These are phyloP conservation scores for Linum usitatissimum DNA, from an alignment of 345 rosid species.

Conservation along the genomic window DNA sequence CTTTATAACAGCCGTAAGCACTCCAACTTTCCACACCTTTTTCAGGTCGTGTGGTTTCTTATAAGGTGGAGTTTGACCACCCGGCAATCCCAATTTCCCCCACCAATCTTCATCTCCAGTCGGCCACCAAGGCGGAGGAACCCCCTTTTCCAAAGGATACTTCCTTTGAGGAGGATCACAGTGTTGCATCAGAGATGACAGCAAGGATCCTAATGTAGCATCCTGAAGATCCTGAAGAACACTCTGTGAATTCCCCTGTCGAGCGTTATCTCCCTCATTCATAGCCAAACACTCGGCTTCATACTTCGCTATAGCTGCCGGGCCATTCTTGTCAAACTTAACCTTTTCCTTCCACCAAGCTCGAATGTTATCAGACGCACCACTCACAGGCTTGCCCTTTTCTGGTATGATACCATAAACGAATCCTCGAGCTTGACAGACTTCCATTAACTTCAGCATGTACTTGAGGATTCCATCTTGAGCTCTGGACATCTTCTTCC, in stretches of 20 bases:
- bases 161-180: conserved; percentile 98
- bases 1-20: conserved; percentile 86
- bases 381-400: conserved; percentile 90
- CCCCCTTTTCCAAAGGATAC: conserved; percentile 79
- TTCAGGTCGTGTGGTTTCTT: conserved; percentile 95
- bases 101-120: conserved; percentile 93
- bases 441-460: conserved; percentile 97
- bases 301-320: conserved; percentile 75
- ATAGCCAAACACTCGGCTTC: conserved; percentile 68
- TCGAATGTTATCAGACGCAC: conserved; percentile 83
- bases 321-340: conserved; percentile 93
- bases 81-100: conserved; percentile 51
- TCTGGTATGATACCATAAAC: conserved; percentile 96
- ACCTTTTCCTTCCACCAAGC: conserved; percentile 99
- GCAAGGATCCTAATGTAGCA: conserved; percentile 90
- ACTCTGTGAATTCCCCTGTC: conserved; percentile 48
- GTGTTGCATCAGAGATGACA: conserved; percentile 97
- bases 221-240: conserved; percentile 88
- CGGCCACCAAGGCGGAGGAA: conserved; percentile 99
- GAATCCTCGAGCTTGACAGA: conserved; percentile 89
- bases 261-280: conserved; percentile 43
- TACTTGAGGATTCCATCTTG: conserved; percentile 98
- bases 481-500: conserved; percentile 99
- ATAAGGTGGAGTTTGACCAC: conserved; percentile 72
- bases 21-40: conserved; percentile 99